Evolutionary conservation across 208 protist species (phyloP).

Genomic region (Crithidia fasciculata): DNA sequence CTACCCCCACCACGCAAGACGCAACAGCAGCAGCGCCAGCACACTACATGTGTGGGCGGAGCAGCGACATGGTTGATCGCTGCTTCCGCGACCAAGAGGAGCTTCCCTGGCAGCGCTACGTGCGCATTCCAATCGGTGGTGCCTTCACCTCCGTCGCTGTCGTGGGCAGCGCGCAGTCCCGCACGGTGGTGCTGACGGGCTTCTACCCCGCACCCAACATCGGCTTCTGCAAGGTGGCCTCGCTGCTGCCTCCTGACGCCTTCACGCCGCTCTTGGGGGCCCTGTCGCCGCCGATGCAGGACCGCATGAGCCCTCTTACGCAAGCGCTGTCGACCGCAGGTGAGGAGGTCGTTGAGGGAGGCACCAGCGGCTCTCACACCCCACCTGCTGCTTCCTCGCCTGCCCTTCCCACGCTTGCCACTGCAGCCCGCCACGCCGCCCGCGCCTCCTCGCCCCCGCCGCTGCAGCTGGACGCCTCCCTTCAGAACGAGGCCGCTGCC

Average conservation of each 20-base stretch:
- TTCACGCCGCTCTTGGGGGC: slow-evolving; percentile 19
- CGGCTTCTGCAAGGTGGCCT: slow-evolving; percentile 47
- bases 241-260: slow-evolving; percentile 36
- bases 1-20: no score
- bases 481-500: slow-evolving; percentile 20
- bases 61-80: slow-evolving; percentile 6
- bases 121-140: slow-evolving; percentile 52
- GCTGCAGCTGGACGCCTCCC: slow-evolving; percentile 16
- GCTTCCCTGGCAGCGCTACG: slow-evolving; percentile 50
- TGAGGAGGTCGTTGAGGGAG: no score
- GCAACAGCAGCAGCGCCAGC: neutral
- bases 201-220: slow-evolving; percentile 59
- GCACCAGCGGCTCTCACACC: no score
- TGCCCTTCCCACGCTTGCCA: neutral
- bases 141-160: slow-evolving; percentile 51
- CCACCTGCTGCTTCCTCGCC: no score
- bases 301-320: no score
- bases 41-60: neutral
- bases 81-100: slow-evolving; percentile 37
- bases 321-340: no score
- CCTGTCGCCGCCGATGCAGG: neutral
- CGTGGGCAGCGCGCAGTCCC: slow-evolving; percentile 31
- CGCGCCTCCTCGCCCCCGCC: neutral
- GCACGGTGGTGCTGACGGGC: slow-evolving; percentile 45
- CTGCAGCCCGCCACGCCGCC: neutral